Percentiles rank a stretch among this genome's conserved stretches.
These are phyloP conservation scores for Pythium dissotocum DNA, from an alignment of 352 stramenopile genomes.

Conservation along the genomic window DNA sequence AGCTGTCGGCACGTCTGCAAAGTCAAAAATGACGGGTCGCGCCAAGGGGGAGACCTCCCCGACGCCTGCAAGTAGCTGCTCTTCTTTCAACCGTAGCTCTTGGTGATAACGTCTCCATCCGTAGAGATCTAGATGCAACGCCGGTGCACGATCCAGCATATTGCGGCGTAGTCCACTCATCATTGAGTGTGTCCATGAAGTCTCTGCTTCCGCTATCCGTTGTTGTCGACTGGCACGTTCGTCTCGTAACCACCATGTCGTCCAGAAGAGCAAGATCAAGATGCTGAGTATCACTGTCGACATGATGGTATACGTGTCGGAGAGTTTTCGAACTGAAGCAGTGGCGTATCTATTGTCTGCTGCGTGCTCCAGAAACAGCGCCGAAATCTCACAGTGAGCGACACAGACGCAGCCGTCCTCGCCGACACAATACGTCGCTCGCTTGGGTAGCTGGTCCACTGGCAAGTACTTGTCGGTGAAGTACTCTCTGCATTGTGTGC, in stretches of 20 bases:
- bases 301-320: neutral
- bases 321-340: neutral
- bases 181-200: neutral
- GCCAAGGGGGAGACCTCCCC: slow-evolving; percentile 12
- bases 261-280: neutral
- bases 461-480: neutral
- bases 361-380: neutral
- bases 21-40: slow-evolving; percentile 6
- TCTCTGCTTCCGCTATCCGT: neutral
- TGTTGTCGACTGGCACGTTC: neutral
- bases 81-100: slow-evolving; percentile 6
- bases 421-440: neutral
- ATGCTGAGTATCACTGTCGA: neutral
- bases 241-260: neutral
- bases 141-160: slow-evolving; percentile 17
- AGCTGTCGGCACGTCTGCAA: neutral
- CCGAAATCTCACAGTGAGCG: neutral
- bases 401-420: neutral
- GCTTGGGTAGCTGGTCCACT: too few relatives aligned
- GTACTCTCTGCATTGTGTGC: too few relatives aligned
- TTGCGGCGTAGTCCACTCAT: slow-evolving; percentile 5
- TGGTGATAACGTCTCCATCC: slow-evolving; percentile 13
- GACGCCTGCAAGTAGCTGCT: slow-evolving; percentile 3
- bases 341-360: too few relatives aligned
- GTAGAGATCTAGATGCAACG: slow-evolving; percentile 14